Percentiles rank a stretch among this genome's conserved stretches.
Evolutionary conservation across 257 asterid species (phyloP).

Genomic region (Marsdenia floribunda): DNA sequence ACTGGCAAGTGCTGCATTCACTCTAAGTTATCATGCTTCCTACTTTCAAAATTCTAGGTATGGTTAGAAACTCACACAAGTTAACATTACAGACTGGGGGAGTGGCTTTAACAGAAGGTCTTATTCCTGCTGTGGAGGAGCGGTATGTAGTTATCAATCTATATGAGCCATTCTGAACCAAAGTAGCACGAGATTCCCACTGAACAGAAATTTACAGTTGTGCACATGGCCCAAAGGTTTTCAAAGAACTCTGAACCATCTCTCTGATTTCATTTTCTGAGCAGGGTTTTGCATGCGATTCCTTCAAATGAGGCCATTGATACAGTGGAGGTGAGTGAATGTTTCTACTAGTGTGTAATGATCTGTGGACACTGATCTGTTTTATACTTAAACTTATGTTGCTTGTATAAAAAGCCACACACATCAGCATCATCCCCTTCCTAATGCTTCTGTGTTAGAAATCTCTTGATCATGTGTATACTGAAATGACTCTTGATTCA

Average conservation of each 20-base stretch:
- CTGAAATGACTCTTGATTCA: not conserved
- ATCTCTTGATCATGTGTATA: not conserved
- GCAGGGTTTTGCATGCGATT: conserved; percentile 92
- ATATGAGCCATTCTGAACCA: not conserved
- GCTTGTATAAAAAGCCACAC: not conserved
- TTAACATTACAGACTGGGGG: conserved; percentile 75
- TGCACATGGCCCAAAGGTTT: not conserved
- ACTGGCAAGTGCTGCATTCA: conserved; percentile 52
- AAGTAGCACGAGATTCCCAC: not conserved
- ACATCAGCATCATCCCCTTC: not conserved
- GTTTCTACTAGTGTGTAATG: not conserved
- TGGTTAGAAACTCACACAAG: conserved; percentile 17
- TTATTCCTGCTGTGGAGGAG: conserved; percentile 89
- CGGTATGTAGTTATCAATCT: conserved; percentile 45
- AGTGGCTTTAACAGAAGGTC: conserved; percentile 75
- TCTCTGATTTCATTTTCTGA: conserved; percentile 9
- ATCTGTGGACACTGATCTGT: not conserved
- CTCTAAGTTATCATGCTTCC: not conserved
- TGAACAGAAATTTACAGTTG: too few relatives aligned
- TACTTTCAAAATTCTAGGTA: not conserved
- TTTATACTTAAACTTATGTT: not conserved
- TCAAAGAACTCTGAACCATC: not conserved
- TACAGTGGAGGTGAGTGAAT: conserved; percentile 72
- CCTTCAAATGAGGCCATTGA: conserved; percentile 96
- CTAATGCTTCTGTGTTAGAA: not conserved